These are phyloP conservation scores for Elsinoe perseae DNA, from an alignment of 2,329 filamentous ascomycete genomes.

Conservation along the genomic window DNA sequence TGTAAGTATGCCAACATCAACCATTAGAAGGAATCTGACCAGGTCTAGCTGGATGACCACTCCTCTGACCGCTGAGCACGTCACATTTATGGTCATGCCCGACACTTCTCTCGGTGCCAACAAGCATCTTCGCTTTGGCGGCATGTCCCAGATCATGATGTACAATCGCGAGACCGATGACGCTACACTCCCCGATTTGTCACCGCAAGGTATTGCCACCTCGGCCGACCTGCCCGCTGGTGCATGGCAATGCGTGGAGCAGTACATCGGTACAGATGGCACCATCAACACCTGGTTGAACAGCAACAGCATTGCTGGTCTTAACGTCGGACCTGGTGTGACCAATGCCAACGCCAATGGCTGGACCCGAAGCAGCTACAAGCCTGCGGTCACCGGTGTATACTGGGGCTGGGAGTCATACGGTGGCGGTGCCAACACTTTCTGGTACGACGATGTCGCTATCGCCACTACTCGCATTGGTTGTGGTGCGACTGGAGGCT, in stretches of 20 bases:
- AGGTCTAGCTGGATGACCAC: conserved; percentile 28
- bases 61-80: conserved; percentile 52
- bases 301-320: conserved; percentile 43
- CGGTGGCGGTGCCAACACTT: conserved; percentile 52
- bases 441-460: conserved; percentile 56
- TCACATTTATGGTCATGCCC: conserved; percentile 58
- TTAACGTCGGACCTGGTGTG: conserved; percentile 43
- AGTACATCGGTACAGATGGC: conserved; percentile 52
- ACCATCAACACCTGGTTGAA: conserved; percentile 56
- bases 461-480: conserved; percentile 44
- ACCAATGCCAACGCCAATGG: conserved; percentile 46
- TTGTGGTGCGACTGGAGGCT: conserved; percentile 28
- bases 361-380: conserved; percentile 42
- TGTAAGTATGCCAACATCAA: conserved; percentile 40
- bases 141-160: conserved; percentile 55
- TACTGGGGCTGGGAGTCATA: conserved; percentile 60
- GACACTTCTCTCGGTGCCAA: conserved; percentile 50
- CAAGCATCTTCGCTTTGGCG: conserved; percentile 56
- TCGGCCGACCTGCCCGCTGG: conserved; percentile 46
- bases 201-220: conserved; percentile 50
- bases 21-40: neutral
- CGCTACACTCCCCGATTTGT: conserved; percentile 54
- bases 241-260: conserved; percentile 54
- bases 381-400: conserved; percentile 47
- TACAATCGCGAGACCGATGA: conserved; percentile 58